A percentile compares a stretch with the other conserved stretches of the same genome.
Evolutionary conservation across 176 grass and related monocot genomes (phyloP).

Genomic region (Zizania latifolia): DNA sequence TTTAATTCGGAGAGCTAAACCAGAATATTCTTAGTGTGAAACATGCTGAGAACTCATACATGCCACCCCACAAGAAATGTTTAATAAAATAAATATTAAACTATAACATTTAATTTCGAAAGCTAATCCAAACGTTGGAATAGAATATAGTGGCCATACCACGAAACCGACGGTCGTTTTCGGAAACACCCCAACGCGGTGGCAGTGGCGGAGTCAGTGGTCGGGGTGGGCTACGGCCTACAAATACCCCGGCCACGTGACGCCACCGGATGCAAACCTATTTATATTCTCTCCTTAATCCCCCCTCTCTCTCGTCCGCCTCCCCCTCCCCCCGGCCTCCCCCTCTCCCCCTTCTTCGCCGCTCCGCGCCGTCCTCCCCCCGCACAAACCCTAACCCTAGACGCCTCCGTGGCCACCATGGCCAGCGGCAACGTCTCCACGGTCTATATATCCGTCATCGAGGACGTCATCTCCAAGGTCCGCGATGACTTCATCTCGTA

Average conservation of each 20-base stretch:
- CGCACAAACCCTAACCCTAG: constrained; percentile 28
- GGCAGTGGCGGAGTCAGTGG: not conserved
- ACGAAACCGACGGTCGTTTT: not conserved
- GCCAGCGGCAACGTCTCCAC: constrained; percentile 73
- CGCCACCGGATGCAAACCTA: constrained; percentile 87
- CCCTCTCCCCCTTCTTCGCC: not conserved
- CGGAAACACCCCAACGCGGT: constrained; percentile 2
- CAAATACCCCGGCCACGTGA: constrained; percentile 61
- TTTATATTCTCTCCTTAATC: constrained; percentile 93
- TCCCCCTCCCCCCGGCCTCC: no score
- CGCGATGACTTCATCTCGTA: constrained; percentile 82
- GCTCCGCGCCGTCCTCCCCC: not conserved
- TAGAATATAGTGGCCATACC: no score
- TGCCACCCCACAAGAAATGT: no score
- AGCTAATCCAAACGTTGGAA: no score
- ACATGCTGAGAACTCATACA: no score
- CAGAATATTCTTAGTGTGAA: no score
- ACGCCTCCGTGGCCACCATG: constrained; percentile 34
- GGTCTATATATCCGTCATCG: constrained; percentile 91
- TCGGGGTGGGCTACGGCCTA: constrained; percentile 7
- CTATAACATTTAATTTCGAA: no score
- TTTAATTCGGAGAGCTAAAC: no score
- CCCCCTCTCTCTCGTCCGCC: constrained; percentile 34
- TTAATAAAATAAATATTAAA: no score
- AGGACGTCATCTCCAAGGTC: constrained; percentile 84